These are phyloP conservation scores for Lasiodiplodia hormozganensis DNA, from an alignment of 2,329 filamentous ascomycete genomes.

Conservation along the genomic window DNA sequence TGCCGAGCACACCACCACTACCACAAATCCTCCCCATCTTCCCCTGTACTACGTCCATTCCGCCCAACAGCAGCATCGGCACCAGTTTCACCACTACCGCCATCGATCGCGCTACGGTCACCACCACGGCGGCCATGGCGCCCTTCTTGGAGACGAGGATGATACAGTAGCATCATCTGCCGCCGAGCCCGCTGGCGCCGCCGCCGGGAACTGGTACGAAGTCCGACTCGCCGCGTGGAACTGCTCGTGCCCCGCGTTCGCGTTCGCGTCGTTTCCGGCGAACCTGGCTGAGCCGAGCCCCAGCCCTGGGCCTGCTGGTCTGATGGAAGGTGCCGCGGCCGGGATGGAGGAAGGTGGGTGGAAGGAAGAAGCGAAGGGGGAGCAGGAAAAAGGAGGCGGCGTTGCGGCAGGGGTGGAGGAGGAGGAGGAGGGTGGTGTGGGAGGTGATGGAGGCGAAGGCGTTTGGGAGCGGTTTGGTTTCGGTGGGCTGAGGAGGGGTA, in stretches of 20 bases:
- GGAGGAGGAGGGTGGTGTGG: slow-evolving; percentile 26
- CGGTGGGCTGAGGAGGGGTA: slow-evolving; percentile 57
- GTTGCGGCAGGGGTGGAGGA: slow-evolving; percentile 29
- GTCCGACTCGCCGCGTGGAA: slow-evolving; percentile 81
- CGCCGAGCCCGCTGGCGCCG: no score
- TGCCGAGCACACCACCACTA: no score
- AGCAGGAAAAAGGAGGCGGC: neutral
- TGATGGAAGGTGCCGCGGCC: neutral
- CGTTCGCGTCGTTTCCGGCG: slow-evolving; percentile 70
- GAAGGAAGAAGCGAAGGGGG: neutral
- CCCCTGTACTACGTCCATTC: slow-evolving; percentile 71
- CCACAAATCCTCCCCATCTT: slow-evolving; percentile 1
- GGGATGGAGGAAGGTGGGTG: slow-evolving; percentile 25
- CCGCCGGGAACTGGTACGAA: slow-evolving; percentile 61
- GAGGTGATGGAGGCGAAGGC: slow-evolving; percentile 23
- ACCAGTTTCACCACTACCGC: slow-evolving; percentile 48
- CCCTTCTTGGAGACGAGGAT: neutral
- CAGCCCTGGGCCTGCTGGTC: no score
- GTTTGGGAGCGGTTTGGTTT: slow-evolving; percentile 45
- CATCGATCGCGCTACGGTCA: slow-evolving; percentile 36
- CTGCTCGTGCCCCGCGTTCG: slow-evolving; percentile 87
- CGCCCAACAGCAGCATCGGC: slow-evolving; percentile 49
- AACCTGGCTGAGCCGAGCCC: slow-evolving; percentile 26
- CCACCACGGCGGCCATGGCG: slow-evolving; percentile 1
- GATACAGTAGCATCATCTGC: neutral